Base-by-base conservation (phyloP, 148 eudicot genomes). In the Chenopodium quinoa region DNA sequence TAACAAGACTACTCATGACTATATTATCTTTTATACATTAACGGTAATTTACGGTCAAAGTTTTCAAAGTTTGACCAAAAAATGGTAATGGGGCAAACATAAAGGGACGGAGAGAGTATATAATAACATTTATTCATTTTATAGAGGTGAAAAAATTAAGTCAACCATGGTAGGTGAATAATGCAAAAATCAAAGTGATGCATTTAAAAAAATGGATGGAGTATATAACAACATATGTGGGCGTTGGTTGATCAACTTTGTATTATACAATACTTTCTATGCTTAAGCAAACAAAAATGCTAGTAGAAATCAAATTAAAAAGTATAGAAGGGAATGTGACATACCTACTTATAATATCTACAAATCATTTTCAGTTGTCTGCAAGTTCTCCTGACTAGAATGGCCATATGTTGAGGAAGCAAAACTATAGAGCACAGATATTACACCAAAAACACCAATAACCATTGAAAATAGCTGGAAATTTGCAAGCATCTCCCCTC, bases 401-500 rank as follows among this genome's bases (percentile, higher is more conserved):
- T 73, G 76, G 44, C 89, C 88, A 69, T 63, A 89, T 86, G 79
- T 88, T 5, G 82, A 86, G 78, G 85, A 87, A 22, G 86, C 92
- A 78, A 83, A 87, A 77, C 84, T 54, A 83, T 89, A 92, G 0
- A 86, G 87, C 4, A 81, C 88, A 2, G 82, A 90, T 73, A 87
- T 83, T 8, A 79, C 75, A 65, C 83, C 75, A 79, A 93, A 88
- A 60, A 89, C 87, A 27, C 89, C 83, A 52, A 92, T 44, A 67
- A 92, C 96, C 85, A 88, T 78, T 1, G 87, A 76, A 73, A 95
- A 95, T 29, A 95, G 78, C 84, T 95, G 96, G 71, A 93, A 85
- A 77, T 91, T 92, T 56, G 96, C 98, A 29, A 95, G 87, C 86
- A 95, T 80, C 83, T 93, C 97, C 44, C 96, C 97, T 71, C 90